Base-by-base conservation (phyloP, 2,329 filamentous ascomycete species). In the Botrytis pseudocinerea region DNA sequence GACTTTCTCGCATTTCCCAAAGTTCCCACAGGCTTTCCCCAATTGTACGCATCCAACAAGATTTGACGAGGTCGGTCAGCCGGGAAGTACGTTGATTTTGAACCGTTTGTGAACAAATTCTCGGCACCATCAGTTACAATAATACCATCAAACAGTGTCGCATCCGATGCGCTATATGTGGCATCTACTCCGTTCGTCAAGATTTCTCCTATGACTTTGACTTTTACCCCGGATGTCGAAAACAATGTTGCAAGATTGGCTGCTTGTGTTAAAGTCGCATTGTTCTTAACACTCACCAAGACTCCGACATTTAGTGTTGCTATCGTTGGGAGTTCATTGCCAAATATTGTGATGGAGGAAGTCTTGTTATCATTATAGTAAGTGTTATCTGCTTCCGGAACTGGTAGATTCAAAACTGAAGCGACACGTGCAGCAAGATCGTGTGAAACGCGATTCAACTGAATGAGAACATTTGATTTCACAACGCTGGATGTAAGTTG, bases 291-390 rank as follows among this genome's bases (percentile, higher is more conserved):
- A 12, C 38, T 60, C 0, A 87, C 83, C 28, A 94, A 83, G 44
- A 93, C 85, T 18, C 88, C 91, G 38, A 94, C 87, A 60, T 86
- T 89, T 2, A 93, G 83, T 0, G 87, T 88, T 14, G 88, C 88
- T 66, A 93, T 85, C 28, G 85, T 89, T 1, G 87, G 84, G 4
- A 93, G 84, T 6, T 85, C 85, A 62, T 83, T 82, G 65, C 86
- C 86, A 72, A 91, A 89, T 54, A 90, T 87, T 70, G 88, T 88
- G 59, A 93, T 83, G 35, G 86, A 86, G 7, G 81, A 82, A 0
- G 91, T 93, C 12, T 82, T 89, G 82, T 93, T 93, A 81, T 89
- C 82, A 80, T 93, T 89, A 82, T 93, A 94, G 83, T 86, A 93
- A 0, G 82, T 89, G 1, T 84, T 76, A 76, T 93, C 90, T 0